Percentiles rank a stretch among this genome's conserved stretches.
phyloP scores from a whole-genome alignment of 306 rosid species.

The Prunus salicina region DNA sequence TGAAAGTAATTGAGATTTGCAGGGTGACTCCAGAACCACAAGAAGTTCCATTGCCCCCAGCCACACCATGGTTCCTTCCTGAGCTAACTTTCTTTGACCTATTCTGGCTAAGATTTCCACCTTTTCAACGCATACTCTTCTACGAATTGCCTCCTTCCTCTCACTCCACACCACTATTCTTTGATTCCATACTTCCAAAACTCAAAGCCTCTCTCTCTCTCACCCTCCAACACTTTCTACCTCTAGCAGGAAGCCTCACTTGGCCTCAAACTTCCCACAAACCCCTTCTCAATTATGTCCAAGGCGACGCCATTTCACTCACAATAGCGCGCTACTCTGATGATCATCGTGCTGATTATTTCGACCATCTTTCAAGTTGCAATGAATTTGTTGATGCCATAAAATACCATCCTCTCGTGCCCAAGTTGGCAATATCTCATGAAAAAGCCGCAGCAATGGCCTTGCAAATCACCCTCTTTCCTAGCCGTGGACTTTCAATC shows the following conservation, averaged over 20 bases:
- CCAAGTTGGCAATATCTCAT: too few species aligned
- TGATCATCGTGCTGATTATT: background rate
- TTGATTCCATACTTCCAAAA: conserved; percentile 3
- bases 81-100: conserved; percentile 24
- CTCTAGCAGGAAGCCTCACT: conserved; percentile 18
- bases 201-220: conserved; percentile 25
- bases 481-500: too few species aligned
- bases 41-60: too few species aligned
- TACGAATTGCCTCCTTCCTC: conserved; percentile 1
- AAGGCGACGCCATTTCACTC: conserved; percentile 21
- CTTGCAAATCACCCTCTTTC: too few species aligned
- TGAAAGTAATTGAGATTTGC: conserved; percentile 15
- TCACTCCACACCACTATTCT: background rate
- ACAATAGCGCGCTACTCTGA: conserved; percentile 17
- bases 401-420: too few species aligned
- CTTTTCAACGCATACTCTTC: conserved; percentile 19
- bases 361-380: conserved; percentile 3
- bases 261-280: conserved; percentile 22
- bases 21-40: background rate
- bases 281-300: conserved; percentile 11
- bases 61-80: conserved; percentile 3
- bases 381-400: background rate
- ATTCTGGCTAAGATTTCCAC: conserved; percentile 29
- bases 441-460: too few species aligned
- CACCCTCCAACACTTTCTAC: conserved; percentile 22